Percentiles rank a stretch among this genome's conserved stretches.
Evolutionary conservation across 1,284 basidiomycete genomes (phyloP).

Genomic region (Cryptococcus sp.): DNA sequence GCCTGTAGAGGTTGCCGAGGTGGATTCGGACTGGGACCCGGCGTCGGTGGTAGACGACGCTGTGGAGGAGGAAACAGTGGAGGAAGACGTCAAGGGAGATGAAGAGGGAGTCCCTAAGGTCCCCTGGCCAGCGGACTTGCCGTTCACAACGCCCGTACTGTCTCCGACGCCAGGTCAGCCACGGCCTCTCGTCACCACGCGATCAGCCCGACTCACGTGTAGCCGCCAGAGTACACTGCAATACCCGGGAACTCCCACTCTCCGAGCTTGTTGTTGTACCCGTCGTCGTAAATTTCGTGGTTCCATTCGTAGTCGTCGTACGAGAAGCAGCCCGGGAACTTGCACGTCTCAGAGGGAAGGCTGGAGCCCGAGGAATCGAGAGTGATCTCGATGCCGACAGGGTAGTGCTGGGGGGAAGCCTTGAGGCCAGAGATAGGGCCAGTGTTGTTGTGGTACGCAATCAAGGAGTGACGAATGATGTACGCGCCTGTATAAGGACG

Average conservation of each 20-base stretch:
- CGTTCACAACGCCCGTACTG: slow-evolving; percentile 3
- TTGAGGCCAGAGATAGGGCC: neutral
- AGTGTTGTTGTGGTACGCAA: neutral
- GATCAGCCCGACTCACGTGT: neutral
- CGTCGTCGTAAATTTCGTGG: slow-evolving; percentile 1
- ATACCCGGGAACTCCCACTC: slow-evolving; percentile 3
- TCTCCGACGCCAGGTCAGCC: too few species aligned
- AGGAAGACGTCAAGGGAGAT: neutral
- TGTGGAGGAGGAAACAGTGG: neutral
- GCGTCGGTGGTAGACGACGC: too few species aligned
- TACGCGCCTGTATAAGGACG: neutral
- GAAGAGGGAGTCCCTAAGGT: neutral
- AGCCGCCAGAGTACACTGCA: slow-evolving; percentile 1
- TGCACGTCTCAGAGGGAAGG: slow-evolving; percentile 1
- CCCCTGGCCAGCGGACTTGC: neutral
- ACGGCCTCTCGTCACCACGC: neutral
- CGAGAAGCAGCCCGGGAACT: slow-evolving; percentile 1
- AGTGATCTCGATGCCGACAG: neutral
- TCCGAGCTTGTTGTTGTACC: neutral
- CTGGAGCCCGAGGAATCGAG: slow-evolving; percentile 1
- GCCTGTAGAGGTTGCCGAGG: neutral
- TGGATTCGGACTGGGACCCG: too few species aligned
- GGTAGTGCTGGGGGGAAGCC: slow-evolving; percentile 1
- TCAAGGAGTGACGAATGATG: neutral
- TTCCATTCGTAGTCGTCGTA: neutral